phyloP scores from a whole-genome alignment of 1,284 basidiomycete genomes.

The Laetiporus sulphureus region DNA sequence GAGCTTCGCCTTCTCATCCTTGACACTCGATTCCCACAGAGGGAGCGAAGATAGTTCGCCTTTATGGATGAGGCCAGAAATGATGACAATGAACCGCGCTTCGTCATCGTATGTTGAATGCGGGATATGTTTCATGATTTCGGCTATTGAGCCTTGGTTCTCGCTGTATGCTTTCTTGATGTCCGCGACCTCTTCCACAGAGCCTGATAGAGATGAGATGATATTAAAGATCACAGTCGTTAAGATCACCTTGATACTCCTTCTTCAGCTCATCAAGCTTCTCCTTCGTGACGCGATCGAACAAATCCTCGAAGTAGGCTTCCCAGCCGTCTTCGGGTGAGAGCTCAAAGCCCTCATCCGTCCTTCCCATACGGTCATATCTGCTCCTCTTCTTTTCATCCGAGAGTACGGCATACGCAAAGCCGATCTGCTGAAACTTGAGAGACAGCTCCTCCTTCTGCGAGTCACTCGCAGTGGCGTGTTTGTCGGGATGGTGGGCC shows the following conservation, averaged over 20 bases:
- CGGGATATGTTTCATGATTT: slow-evolving; percentile 80
- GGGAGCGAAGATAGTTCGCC: slow-evolving; percentile 52
- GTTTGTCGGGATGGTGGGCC: slow-evolving; percentile 85
- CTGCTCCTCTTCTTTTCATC: slow-evolving; percentile 69
- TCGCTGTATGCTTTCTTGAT: slow-evolving; percentile 67
- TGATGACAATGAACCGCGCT: slow-evolving; percentile 65
- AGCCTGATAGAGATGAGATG: slow-evolving; percentile 47
- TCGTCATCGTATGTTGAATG: slow-evolving; percentile 83
- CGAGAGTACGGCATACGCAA: slow-evolving; percentile 81
- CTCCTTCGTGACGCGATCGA: slow-evolving; percentile 78
- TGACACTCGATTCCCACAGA: slow-evolving; percentile 65
- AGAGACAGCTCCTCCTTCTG: slow-evolving; percentile 57
- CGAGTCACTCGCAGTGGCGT: slow-evolving; percentile 52
- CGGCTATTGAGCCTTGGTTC: slow-evolving; percentile 63
- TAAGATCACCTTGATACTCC: slow-evolving; percentile 76
- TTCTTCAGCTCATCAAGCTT: slow-evolving; percentile 87
- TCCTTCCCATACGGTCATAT: slow-evolving; percentile 82
- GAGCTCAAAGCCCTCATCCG: slow-evolving; percentile 72
- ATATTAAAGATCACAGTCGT: not conserved
- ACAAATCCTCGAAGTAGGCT: slow-evolving; percentile 85
- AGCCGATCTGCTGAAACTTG: slow-evolving; percentile 87
- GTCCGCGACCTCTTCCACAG: slow-evolving; percentile 76
- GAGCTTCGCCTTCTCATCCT: slow-evolving; percentile 73
- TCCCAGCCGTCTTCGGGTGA: slow-evolving; percentile 86
- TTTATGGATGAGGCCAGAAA: slow-evolving; percentile 63